Evolutionary conservation across 208 protist species (phyloP).

Genomic region (Acanthamoeba royreba): DNA sequence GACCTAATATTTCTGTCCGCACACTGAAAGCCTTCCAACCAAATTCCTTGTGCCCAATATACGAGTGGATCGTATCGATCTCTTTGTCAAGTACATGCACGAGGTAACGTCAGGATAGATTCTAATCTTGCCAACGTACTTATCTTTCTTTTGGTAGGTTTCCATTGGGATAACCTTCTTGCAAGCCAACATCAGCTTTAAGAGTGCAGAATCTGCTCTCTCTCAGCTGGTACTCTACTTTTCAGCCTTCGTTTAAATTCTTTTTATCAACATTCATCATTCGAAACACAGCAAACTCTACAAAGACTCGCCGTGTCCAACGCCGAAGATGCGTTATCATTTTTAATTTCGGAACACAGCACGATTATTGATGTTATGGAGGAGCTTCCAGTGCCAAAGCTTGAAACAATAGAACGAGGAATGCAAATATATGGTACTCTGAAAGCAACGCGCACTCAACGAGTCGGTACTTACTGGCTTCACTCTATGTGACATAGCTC

Average conservation of each 20-base stretch:
- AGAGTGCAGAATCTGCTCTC: not conserved
- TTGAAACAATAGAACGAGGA: not conserved
- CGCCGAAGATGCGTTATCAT: not conserved
- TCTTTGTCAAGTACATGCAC: not conserved
- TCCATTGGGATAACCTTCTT: not conserved
- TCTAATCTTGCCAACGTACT: too few relatives aligned
- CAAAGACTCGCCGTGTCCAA: not conserved
- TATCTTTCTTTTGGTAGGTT: too few relatives aligned
- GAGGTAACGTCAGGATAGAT: too few relatives aligned
- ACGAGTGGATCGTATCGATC: not conserved
- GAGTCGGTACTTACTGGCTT: not conserved
- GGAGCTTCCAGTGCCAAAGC: not conserved
- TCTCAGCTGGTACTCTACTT: not conserved
- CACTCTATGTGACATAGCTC: not conserved
- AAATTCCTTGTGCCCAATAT: not conserved
- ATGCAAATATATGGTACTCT: not conserved
- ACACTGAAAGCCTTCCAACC: not conserved
- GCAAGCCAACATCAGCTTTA: not conserved
- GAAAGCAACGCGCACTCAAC: too few relatives aligned
- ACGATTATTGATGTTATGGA: not conserved
- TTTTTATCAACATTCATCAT: too few relatives aligned
- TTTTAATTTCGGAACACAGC: not conserved
- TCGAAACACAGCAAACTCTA: conserved; percentile 19
- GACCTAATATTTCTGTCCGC: too few relatives aligned
- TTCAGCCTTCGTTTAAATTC: too few relatives aligned